Percentiles rank a stretch among this genome's conserved stretches.
Conservation (phyloP, 2,329 filamentous ascomycete genomes). For the Cladosporium sp. region DNA sequence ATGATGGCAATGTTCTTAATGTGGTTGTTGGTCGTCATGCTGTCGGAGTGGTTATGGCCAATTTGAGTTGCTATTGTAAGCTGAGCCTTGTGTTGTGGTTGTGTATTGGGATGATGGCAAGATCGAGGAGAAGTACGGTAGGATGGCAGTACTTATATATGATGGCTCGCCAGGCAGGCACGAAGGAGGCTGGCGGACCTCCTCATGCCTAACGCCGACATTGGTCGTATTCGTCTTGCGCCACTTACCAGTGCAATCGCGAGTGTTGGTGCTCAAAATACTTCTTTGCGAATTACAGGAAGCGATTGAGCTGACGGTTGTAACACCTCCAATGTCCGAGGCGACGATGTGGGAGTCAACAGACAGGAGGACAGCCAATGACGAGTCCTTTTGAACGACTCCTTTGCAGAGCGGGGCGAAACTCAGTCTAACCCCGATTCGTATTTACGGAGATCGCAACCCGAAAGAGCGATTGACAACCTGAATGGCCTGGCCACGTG, state of each 20-base stretch:
- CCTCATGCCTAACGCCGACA: background rate
- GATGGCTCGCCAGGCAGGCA: background rate
- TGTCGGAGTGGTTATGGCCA: background rate
- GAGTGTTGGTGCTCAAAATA: background rate
- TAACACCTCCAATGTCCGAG: background rate
- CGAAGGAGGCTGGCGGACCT: background rate
- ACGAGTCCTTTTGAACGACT: too few species aligned
- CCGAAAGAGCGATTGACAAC: background rate
- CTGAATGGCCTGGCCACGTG: background rate
- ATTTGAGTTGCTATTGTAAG: background rate
- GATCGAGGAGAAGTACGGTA: background rate
- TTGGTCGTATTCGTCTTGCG: background rate
- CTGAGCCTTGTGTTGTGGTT: background rate
- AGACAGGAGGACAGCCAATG: background rate
- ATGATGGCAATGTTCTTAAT: slow-evolving; percentile 44
- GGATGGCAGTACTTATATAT: background rate
- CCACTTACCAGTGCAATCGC: background rate
- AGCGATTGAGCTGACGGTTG: background rate
- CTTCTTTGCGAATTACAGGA: background rate
- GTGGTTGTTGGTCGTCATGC: slow-evolving; percentile 21
- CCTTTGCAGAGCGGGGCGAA: background rate
- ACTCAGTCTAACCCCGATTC: background rate
- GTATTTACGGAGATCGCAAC: background rate
- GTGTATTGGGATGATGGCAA: background rate
- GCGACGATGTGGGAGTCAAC: background rate